phyloP scores from a whole-genome alignment of 1,284 basidiomycete genomes.

The Omphalotus olearius region DNA sequence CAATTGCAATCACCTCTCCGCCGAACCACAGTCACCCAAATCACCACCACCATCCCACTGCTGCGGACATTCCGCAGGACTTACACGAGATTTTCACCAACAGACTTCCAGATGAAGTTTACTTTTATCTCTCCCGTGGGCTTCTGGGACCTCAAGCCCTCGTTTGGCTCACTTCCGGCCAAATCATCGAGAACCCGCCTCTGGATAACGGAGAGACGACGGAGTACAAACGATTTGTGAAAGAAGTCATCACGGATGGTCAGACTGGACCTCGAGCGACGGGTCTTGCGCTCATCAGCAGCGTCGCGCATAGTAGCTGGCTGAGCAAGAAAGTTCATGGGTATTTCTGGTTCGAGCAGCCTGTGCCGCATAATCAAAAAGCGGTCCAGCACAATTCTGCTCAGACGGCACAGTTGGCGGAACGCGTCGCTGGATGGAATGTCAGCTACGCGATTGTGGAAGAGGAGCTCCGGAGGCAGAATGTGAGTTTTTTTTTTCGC shows the following conservation, averaged over 20 bases:
- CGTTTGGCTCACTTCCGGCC: conserved; percentile 85
- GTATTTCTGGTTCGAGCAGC: conserved; percentile 74
- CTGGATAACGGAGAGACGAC: conserved; percentile 93
- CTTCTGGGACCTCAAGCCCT: conserved; percentile 85
- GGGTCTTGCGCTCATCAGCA: conserved; percentile 80
- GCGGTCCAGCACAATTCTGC: conserved; percentile 69
- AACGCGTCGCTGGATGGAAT: conserved; percentile 90
- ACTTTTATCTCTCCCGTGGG: conserved; percentile 93
- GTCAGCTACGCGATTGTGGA: conserved; percentile 86
- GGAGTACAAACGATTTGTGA: conserved; percentile 93
- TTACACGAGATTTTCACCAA: conserved; percentile 95
- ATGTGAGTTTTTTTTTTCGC: conserved; percentile 55
- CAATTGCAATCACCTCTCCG: conserved; percentile 64
- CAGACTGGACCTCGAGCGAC: conserved; percentile 91
- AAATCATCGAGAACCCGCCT: conserved; percentile 85
- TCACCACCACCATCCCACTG: conserved; percentile 66
- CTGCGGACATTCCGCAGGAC: conserved; percentile 86
- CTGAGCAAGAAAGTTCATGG: conserved; percentile 66
- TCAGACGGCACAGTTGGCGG: conserved; percentile 82
- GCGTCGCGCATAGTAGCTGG: conserved; percentile 79
- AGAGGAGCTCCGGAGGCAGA: conserved; percentile 93
- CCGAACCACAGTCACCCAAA: conserved; percentile 45
- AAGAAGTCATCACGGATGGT: conserved; percentile 92
- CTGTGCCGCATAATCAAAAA: conserved; percentile 46
- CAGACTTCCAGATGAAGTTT: conserved; percentile 94